phyloP scores from a whole-genome alignment of 2,329 filamentous ascomycete genomes.

The Diaporthe longicolla region DNA sequence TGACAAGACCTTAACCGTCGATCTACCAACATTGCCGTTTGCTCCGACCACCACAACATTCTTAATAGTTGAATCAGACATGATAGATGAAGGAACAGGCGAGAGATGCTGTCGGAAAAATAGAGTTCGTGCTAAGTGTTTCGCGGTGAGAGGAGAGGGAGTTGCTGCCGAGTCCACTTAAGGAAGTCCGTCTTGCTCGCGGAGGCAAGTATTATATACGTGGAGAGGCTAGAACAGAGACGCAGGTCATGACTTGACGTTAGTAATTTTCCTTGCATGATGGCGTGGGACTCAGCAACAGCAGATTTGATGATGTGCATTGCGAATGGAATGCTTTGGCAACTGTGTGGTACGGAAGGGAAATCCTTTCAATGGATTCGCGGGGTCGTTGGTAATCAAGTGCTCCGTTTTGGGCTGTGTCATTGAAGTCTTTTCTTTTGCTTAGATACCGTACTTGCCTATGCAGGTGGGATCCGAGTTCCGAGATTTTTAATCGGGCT shows the following conservation, averaged over 20 bases:
- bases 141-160: not conserved
- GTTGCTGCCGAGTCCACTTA: not conserved
- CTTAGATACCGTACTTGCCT: not conserved
- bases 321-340: not conserved
- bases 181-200: not conserved
- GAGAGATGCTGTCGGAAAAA: not conserved
- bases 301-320: not conserved
- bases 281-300: not conserved
- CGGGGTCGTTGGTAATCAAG: not conserved
- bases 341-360: not conserved
- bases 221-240: not conserved
- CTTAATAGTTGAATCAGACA: not conserved
- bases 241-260: not conserved
- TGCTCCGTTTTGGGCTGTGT: not conserved
- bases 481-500: not conserved
- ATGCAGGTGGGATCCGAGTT: not conserved
- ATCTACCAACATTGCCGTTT: constrained; percentile 1
- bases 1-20: not conserved
- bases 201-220: not conserved
- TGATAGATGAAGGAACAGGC: not conserved
- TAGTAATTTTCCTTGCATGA: not conserved
- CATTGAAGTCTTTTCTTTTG: not conserved
- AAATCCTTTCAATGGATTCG: not conserved
- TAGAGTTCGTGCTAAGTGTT: not conserved
- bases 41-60: constrained; percentile 2